Base-by-base conservation (phyloP, 768 basidiomycete species). In the Galerina marginata region DNA sequence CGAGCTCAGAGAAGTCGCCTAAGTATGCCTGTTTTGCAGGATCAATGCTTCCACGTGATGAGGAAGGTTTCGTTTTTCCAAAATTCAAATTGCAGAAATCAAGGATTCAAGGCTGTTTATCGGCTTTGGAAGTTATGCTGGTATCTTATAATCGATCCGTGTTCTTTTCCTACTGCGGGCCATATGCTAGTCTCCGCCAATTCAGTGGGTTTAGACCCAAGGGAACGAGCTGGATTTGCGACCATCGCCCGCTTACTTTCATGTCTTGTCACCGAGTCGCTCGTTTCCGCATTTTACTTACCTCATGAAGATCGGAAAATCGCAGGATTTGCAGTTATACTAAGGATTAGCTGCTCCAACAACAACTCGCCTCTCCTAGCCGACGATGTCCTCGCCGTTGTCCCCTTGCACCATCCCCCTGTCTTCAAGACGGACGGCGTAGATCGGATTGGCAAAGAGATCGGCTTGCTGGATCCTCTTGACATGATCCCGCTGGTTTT, bases 231-330 rank as follows among this genome's bases (percentile, higher is more conserved):
- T 39, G 69, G 75, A 20, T 84, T 85, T 64, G 81, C 81, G 9
- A 79, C 79, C 38, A 71, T 77, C 25, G 74, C 83, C 12, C 81
- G 86, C 26, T 67, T 87, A 4, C 63, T 86, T n/a, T 85, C 84
- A 33, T 85, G 83, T 64, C 77, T 87, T 6, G 83, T 86, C 54
- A 84, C 85, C 1, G 85, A 86, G 69, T 84, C 84, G 6, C 74
- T 86, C 9, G 75, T 80, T 11, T 73, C 73, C 9, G 83, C 83
- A 2, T 67, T 83, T 39, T 87, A 82, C 64, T 67, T 80, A 61
- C 74, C 81, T n/a, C 65, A 80, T 10, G 53, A 68, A 14, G 71
- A 67, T 1, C 65, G 75, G 2, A 71, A 74, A 47, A 70, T 49
- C 5, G 70, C 70, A 29, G 84, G 83, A 0, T 71, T 81, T 56